Base-by-base conservation (phyloP, 2,329 filamentous ascomycete genomes). In the Hymenotorrendiella dingleyae region DNA sequence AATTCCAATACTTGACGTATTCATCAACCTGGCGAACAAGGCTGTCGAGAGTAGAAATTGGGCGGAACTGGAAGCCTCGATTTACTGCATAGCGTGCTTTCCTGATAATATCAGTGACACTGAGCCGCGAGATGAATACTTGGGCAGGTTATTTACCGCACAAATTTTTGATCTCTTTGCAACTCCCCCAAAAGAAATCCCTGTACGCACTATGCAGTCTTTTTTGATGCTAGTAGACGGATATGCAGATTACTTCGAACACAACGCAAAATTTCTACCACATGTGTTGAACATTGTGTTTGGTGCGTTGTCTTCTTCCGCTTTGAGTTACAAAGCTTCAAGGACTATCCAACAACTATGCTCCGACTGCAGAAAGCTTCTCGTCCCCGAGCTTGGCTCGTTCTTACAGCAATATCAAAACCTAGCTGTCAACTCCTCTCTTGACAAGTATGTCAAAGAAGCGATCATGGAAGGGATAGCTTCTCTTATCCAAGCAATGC, bases 211-310 rank as follows among this genome's bases (percentile, higher is more conserved):
- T 14, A 74, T 79, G 37, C 79, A 86, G 54, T 83, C 83, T 0
- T 82, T 82, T 26, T 73, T 91, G 22, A 74, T 76, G 34, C 64
- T 86, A 29, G 79, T 91, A 29, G 84, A 85, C 51, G 73, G 78
- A 20, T 89, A 87, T 57, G 79, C 84, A 4, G 77, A 82, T 41
- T 93, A 86, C 63, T 91, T 94, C 60, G 76, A 85, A 54, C 74
- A 80, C 17, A 79, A 86, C 56, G 69, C 79, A 1, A 71, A 75
- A 23, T 77, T 79, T 47, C 70, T 94, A 1, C 82, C 85, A 1
- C 69, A 79, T 30, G 83, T 83, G 1, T 68, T 94, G 19, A 84
- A 82, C 36, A 78, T 91, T 33, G 71, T 93, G 1, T 90, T 94
- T 58, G 74, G 72, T 23, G 80, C 84, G 6, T 69, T 91, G 4